Percentiles rank a stretch among this genome's conserved stretches.
phyloP scores from a whole-genome alignment of 805 yeast genomes.

The Candida railenensis region DNA sequence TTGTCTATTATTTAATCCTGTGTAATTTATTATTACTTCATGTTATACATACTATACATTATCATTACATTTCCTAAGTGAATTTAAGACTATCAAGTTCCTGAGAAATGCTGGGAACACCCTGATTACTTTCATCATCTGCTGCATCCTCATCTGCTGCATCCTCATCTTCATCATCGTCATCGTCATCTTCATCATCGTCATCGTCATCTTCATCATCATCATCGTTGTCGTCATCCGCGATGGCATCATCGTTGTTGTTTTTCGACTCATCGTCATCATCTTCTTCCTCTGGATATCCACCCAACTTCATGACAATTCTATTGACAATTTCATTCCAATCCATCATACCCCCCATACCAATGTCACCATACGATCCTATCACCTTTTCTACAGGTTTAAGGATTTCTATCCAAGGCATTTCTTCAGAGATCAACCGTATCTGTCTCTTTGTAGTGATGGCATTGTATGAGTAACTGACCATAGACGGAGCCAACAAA shows the following conservation, averaged over 20 bases:
- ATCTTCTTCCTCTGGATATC: conserved; percentile 50
- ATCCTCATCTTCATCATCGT: conserved; percentile 44
- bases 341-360: conserved; percentile 99
- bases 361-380: conserved; percentile 93
- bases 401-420: conserved; percentile 94
- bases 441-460: conserved; percentile 85
- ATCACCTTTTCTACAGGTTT: conserved; percentile 93
- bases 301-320: conserved; percentile 66
- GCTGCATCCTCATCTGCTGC: conserved; percentile 24
- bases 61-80: neutral
- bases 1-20: too few species aligned
- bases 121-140: conserved; percentile 12
- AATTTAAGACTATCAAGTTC: conserved; percentile 3
- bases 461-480: conserved; percentile 85
- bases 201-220: conserved; percentile 36
- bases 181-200: conserved; percentile 47
- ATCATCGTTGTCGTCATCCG: conserved; percentile 26
- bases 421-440: conserved; percentile 74
- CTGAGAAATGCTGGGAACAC: conserved; percentile 1
- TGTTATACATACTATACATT: conserved; percentile 5
- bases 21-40: neutral
- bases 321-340: conserved; percentile 91
- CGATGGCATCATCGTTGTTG: conserved; percentile 21
- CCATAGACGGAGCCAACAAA: conserved; percentile 93
- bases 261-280: conserved; percentile 48